These are phyloP conservation scores for Asterophora parasitica DNA, from an alignment of 768 basidiomycete genomes.

Conservation along the genomic window DNA sequence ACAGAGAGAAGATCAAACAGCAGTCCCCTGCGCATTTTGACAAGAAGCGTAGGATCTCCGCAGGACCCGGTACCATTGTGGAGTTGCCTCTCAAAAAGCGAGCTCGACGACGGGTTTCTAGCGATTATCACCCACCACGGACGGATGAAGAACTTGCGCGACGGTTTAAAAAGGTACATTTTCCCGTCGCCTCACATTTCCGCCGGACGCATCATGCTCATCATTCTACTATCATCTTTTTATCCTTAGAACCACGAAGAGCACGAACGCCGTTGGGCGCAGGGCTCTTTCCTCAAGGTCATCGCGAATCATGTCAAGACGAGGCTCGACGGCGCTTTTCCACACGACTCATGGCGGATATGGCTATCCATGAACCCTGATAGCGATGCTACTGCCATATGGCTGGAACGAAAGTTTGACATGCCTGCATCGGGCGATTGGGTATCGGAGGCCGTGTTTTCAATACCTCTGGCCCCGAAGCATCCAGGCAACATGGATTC, in stretches of 20 bases:
- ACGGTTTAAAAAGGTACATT: constrained; percentile 63
- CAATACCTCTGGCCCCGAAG: constrained; percentile 43
- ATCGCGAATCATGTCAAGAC: constrained; percentile 36
- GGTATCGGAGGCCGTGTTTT: constrained; percentile 55
- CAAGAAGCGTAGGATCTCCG: constrained; percentile 31
- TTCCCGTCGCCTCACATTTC: constrained; percentile 9
- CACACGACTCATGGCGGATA: constrained; percentile 47
- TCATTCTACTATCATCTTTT: constrained; percentile 15
- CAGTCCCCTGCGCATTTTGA: constrained; percentile 18
- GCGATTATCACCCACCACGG: constrained; percentile 46
- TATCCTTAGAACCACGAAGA: constrained; percentile 61
- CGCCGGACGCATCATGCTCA: constrained; percentile 16
- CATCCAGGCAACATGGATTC: constrained; percentile 26
- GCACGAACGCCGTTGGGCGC: constrained; percentile 69
- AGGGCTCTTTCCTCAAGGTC: constrained; percentile 59
- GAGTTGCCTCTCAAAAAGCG: constrained; percentile 34
- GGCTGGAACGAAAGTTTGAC: constrained; percentile 74
- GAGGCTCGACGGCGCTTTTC: constrained; percentile 23
- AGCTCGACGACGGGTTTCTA: constrained; percentile 33
- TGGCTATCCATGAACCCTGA: constrained; percentile 78
- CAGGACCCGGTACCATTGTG: constrained; percentile 11
- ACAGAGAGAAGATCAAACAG: constrained; percentile 45
- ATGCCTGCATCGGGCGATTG: constrained; percentile 61
- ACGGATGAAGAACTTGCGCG: constrained; percentile 63
- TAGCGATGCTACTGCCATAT: constrained; percentile 72